Evolutionary conservation across 306 rosid species (phyloP).

Genomic region (Corylus americana): DNA sequence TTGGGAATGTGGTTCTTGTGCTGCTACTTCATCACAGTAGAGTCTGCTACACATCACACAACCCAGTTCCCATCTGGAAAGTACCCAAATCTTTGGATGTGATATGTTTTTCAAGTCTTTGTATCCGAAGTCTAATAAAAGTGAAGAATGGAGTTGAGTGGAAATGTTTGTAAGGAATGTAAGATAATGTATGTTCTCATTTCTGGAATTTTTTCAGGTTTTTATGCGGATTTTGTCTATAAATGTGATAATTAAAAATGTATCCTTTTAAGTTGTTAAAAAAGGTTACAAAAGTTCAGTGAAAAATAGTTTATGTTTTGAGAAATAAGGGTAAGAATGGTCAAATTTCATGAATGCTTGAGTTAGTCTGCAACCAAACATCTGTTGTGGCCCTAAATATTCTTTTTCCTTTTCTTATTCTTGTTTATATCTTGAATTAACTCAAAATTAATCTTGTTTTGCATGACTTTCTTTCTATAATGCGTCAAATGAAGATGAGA

Average conservation of each 20-base stretch:
- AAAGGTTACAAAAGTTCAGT: neutral
- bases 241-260: neutral
- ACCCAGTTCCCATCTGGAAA: neutral
- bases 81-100: neutral
- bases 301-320: neutral
- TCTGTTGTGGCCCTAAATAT: neutral
- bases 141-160: neutral
- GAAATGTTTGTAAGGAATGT: neutral
- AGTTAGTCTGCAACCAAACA: neutral
- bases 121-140: neutral
- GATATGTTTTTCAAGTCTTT: neutral
- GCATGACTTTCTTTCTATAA: neutral
- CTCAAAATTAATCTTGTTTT: neutral
- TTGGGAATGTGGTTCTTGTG: neutral
- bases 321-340: neutral
- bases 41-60: neutral
- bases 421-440: neutral
- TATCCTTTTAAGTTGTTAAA: neutral
- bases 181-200: neutral
- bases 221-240: neutral
- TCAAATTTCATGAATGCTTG: neutral
- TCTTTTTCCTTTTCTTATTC: neutral
- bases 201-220: neutral
- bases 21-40: neutral
- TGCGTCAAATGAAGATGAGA: slow-evolving; percentile 7